A percentile compares a stretch with the other conserved stretches of the same genome.
Conservation (phyloP, 306 rosid species). For the Ormosia emarginata region DNA sequence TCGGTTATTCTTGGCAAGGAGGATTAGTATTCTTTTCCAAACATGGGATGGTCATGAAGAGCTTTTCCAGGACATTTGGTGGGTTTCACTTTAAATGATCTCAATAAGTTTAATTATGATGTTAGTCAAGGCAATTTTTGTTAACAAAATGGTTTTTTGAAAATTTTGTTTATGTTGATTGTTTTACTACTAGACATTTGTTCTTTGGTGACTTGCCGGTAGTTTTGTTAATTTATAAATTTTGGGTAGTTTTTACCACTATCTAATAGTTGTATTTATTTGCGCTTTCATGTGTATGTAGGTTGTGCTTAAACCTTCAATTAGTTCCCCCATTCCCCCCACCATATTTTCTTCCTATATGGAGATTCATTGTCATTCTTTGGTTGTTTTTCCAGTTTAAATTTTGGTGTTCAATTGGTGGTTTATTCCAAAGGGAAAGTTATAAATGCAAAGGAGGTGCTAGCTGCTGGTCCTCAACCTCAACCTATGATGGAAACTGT, state of each 20-base stretch:
- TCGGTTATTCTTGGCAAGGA: constrained; percentile 68
- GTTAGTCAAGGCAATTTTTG: not conserved
- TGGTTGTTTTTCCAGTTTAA: constrained; percentile 50
- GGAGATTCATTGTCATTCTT: not conserved
- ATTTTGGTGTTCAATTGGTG: constrained; percentile 78
- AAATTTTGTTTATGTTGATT: not conserved
- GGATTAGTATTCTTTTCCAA: constrained; percentile 79
- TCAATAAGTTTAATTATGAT: not conserved
- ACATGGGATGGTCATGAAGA: constrained; percentile 96
- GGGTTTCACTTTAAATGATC: constrained; percentile 26
- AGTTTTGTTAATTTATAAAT: not conserved
- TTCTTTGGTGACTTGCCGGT: not conserved
- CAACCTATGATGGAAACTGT: constrained; percentile 68
- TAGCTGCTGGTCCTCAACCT: constrained; percentile 77
- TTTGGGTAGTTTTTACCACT: not conserved
- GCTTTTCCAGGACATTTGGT: constrained; percentile 90
- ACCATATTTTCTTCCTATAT: not conserved
- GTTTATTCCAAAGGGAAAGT: constrained; percentile 54
- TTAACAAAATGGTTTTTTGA: not conserved
- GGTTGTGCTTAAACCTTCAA: constrained; percentile 8
- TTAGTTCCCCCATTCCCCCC: not conserved
- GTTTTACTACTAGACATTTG: not conserved
- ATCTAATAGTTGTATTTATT: not conserved
- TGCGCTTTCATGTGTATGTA: not conserved
- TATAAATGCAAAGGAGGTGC: constrained; percentile 67